A percentile compares a stretch with the other conserved stretches of the same genome.
Conservation (phyloP, 108 stramenopile species). For the Skeletonema marinoi region DNA sequence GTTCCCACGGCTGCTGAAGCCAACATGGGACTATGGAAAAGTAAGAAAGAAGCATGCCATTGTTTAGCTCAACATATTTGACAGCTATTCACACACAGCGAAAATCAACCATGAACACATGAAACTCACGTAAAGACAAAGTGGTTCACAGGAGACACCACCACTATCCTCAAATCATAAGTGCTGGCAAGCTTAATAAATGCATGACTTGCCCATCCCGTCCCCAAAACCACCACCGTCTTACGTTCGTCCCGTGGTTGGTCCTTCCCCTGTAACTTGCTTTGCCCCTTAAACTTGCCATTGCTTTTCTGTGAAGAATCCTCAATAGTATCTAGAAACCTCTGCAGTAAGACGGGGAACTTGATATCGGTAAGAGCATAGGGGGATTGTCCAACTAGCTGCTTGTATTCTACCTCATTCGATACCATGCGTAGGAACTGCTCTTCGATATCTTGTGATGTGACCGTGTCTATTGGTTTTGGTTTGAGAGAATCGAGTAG, state of each 20-base stretch:
- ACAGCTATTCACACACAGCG: background rate
- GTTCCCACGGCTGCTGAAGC: constrained; percentile 38
- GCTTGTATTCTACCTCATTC: constrained; percentile 41
- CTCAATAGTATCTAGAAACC: constrained; percentile 41
- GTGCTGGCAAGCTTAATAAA: constrained; percentile 67
- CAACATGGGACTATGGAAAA: constrained; percentile 32
- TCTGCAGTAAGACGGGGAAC: constrained; percentile 22
- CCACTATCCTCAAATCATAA: constrained; percentile 54
- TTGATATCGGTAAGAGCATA: constrained; percentile 37
- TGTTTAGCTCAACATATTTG: too few species aligned
- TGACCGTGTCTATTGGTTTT: background rate
- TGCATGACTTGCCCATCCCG: constrained; percentile 69
- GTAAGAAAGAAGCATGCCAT: background rate
- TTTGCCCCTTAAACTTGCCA: constrained; percentile 32
- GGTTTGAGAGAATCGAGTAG: constrained; percentile 1
- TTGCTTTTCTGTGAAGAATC: constrained; percentile 35
- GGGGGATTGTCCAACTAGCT: constrained; percentile 36
- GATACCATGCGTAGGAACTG: constrained; percentile 46
- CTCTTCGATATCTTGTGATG: constrained; percentile 27
- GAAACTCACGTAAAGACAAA: constrained; percentile 34
- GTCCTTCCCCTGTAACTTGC: background rate
- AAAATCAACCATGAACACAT: background rate
- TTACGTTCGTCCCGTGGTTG: constrained; percentile 31
- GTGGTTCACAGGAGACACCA: constrained; percentile 35
- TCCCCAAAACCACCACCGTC: constrained; percentile 54